Base-by-base conservation (phyloP, 371 early-diverging fungal species). In the Mortierella sp. region DNA sequence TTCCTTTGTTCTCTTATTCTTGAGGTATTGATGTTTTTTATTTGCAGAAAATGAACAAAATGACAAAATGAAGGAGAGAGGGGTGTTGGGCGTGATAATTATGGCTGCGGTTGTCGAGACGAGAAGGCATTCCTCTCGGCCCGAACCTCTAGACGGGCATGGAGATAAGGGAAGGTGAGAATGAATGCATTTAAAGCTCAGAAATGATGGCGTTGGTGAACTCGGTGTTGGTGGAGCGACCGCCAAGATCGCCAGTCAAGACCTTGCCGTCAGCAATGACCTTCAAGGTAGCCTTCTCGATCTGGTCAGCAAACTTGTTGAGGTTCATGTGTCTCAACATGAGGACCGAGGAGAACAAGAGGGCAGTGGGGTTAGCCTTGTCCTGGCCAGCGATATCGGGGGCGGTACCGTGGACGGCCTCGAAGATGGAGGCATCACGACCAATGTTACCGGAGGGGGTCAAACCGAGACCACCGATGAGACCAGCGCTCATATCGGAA, bases 391-490 rank as follows among this genome's bases (percentile, higher is more conserved):
- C 99, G 90, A 99, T 99, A 91, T 98, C 99, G 73, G 99, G 99
- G 65, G 99, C 99, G 74, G 99, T 99, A 78, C 99, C 99, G 92
- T 99, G 99, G 68, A 99, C 99, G 60, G 95, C 93, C 90, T 99
- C 99, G 81, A 99, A 99, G 94, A 99, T 98, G 85, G 96, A 95
- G 75, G 98, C 99, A 87, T 97, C 96, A 75, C 93, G 94, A 81
- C 99, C 99, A 93, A 99, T 98, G 95, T 99, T 99, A 76, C 99
- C 99, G 70, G 97, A 96, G 71, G 99, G 99, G 24, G 99, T 98
- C 87, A 99, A 91, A 70, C 99, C 99, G 77, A 99, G 95, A 81
- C 99, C 99, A 84, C 99, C 99, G 86, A 99, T 98, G 78, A 99
- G 92, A 84, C 99, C 99, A 77, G 99, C 99, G 88, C 98, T 95